These are phyloP conservation scores for Acanthamoeba culbertsoni DNA, from an alignment of 208 protist species.

Conservation along the genomic window DNA sequence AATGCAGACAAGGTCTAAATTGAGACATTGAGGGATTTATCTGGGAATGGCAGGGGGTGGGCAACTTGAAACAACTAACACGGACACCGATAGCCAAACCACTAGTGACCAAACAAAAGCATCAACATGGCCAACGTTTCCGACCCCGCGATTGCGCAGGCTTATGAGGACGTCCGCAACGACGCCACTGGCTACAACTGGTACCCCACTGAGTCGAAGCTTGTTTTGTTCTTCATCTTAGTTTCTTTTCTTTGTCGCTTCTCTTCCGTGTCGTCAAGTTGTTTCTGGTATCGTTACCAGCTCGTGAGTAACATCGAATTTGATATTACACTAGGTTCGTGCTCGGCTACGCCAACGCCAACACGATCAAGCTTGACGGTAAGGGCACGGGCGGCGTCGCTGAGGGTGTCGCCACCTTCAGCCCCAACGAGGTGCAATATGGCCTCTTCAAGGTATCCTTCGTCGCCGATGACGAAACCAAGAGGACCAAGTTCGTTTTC, in stretches of 20 bases:
- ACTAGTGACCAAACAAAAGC: neutral
- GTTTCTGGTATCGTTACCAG: too few species aligned
- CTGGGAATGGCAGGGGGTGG: too few species aligned
- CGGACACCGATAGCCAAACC: too few species aligned
- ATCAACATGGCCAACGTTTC: constrained; percentile 3
- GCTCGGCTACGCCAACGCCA: constrained; percentile 26
- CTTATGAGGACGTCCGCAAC: constrained; percentile 35
- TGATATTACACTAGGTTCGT: neutral
- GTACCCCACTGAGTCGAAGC: neutral
- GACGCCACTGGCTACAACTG: constrained; percentile 27
- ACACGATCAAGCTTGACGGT: constrained; percentile 30
- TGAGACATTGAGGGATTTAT: too few species aligned
- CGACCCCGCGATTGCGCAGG: constrained; percentile 18
- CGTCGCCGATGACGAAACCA: constrained; percentile 35
- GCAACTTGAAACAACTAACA: too few species aligned
- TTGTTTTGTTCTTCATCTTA: neutral
- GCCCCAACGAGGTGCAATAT: constrained; percentile 34
- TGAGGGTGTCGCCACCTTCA: constrained; percentile 9
- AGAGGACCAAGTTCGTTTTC: constrained; percentile 53
- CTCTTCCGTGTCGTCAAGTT: neutral
- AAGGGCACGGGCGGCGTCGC: constrained; percentile 39
- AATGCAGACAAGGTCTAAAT: too few species aligned
- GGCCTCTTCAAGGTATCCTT: constrained; percentile 51
- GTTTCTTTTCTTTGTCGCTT: neutral
- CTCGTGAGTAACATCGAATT: too few species aligned